phyloP scores from a whole-genome alignment of 2,329 filamentous ascomycete genomes.

The Microcyclosporella mali region DNA sequence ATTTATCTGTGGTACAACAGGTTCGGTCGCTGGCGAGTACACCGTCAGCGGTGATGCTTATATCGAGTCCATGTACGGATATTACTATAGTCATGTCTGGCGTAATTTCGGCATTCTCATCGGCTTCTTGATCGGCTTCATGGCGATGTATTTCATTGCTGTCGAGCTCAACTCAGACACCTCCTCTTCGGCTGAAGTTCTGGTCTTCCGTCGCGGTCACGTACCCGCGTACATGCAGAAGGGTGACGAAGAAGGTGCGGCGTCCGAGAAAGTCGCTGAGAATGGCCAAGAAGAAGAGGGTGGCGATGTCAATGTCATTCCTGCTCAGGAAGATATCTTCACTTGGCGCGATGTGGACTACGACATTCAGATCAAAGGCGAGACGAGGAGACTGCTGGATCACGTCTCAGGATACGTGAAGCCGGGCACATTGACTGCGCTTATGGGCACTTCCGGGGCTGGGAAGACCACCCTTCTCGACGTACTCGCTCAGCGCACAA shows the following conservation, averaged over 20 bases:
- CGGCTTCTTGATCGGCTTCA: slow-evolving; percentile 59
- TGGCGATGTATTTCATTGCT: slow-evolving; percentile 56
- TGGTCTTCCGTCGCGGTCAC: slow-evolving; percentile 53
- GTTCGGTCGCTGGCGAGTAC: slow-evolving; percentile 34
- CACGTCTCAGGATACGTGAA: slow-evolving; percentile 51
- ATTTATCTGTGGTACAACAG: slow-evolving; percentile 35
- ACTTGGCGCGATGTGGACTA: slow-evolving; percentile 53
- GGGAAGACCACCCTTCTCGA: slow-evolving; percentile 59
- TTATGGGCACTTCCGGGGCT: slow-evolving; percentile 36
- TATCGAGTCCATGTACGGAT: slow-evolving; percentile 31
- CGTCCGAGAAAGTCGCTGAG: slow-evolving; percentile 24
- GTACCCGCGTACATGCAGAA: slow-evolving; percentile 37
- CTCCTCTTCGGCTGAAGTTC: slow-evolving; percentile 59
- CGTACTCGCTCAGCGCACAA: slow-evolving; percentile 51
- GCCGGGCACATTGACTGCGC: slow-evolving; percentile 34
- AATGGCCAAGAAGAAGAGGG: slow-evolving; percentile 22
- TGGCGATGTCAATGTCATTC: slow-evolving; percentile 34
- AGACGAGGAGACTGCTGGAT: slow-evolving; percentile 47
- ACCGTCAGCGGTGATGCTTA: slow-evolving; percentile 38
- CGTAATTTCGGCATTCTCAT: slow-evolving; percentile 63
- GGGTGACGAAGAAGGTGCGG: slow-evolving; percentile 33
- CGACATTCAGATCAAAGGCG: slow-evolving; percentile 48
- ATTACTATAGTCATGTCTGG: slow-evolving; percentile 38
- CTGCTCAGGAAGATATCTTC: slow-evolving; percentile 39
- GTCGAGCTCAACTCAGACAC: slow-evolving; percentile 60